Conservation (phyloP, 2,329 filamentous ascomycete species). For the Lecanicillium sp. region DNA sequence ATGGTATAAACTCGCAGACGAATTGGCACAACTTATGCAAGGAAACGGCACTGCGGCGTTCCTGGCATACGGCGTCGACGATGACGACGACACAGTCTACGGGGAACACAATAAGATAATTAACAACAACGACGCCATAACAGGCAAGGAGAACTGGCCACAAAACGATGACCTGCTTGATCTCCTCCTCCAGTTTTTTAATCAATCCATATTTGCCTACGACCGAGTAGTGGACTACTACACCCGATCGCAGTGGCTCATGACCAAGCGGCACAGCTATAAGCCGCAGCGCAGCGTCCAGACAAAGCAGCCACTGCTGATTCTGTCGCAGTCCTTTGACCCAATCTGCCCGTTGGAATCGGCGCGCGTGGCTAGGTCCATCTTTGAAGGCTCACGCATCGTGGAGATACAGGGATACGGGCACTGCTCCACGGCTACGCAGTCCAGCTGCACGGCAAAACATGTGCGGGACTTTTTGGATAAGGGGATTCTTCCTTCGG, state of each 20-base stretch:
- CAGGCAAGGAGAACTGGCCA: constrained; percentile 21
- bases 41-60: constrained; percentile 32
- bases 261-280: constrained; percentile 21
- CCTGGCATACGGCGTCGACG: constrained; percentile 21
- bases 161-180: constrained; percentile 23
- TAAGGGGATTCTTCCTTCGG: no score
- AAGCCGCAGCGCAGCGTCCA: constrained; percentile 20
- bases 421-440: constrained; percentile 29
- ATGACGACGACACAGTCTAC: constrained; percentile 9
- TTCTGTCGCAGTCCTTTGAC: constrained; percentile 23
- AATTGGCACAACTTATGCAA: constrained; percentile 24
- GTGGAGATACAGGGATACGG: constrained; percentile 35
- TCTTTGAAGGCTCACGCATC: constrained; percentile 28
- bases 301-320: constrained; percentile 22
- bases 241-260: constrained; percentile 20
- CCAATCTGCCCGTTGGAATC: constrained; percentile 45
- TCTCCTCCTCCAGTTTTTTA: constrained; percentile 21
- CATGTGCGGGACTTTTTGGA: not conserved
- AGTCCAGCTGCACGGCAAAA: constrained; percentile 23
- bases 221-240: constrained; percentile 20
- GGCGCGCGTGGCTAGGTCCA: constrained; percentile 24
- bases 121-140: constrained; percentile 18
- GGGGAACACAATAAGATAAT: constrained; percentile 18
- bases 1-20: constrained; percentile 28
- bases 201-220: constrained; percentile 20